Conservation (phyloP, 345 rosid species). For the Bruguiera parviflora region DNA sequence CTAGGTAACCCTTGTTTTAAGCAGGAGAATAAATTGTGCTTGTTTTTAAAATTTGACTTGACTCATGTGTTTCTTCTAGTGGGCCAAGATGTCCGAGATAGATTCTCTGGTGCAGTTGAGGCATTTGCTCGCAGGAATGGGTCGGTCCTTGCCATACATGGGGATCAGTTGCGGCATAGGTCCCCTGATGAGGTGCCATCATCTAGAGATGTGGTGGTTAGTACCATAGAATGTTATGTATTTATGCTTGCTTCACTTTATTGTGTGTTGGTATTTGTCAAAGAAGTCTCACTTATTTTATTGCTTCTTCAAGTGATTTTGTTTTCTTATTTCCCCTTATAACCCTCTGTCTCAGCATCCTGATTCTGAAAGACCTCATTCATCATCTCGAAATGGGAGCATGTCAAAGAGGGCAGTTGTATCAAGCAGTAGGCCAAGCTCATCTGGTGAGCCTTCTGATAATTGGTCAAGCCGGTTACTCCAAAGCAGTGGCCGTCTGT, state of each 20-base stretch:
- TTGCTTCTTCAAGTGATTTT: background rate
- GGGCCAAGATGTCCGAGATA: conserved; percentile 61
- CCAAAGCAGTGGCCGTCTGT: conserved; percentile 56
- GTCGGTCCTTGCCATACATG: conserved; percentile 36
- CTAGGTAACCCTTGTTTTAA: background rate
- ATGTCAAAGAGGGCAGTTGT: conserved; percentile 61
- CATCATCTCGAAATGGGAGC: conserved; percentile 67
- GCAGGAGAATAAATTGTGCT: background rate
- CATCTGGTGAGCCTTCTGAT: conserved; percentile 75
- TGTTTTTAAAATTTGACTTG: conserved; percentile 9
- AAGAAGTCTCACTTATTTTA: too few species aligned
- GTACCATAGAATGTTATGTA: conserved; percentile 1
- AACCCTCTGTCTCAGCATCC: conserved; percentile 32
- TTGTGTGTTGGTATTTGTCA: background rate
- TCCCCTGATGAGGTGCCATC: conserved; percentile 54
- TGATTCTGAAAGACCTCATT: conserved; percentile 45
- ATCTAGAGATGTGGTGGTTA: conserved; percentile 51
- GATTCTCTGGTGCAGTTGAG: conserved; percentile 65
- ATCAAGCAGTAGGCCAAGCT: conserved; percentile 59
- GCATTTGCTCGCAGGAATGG: conserved; percentile 64
- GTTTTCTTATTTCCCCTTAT: background rate
- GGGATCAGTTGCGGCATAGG: conserved; percentile 50
- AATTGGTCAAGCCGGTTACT: conserved; percentile 58
- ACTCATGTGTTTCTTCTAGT: conserved; percentile 19
- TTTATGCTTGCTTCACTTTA: background rate